These are phyloP conservation scores for Pichia sp. DNA, from an alignment of 1,139 yeast genomes.

Conservation along the genomic window DNA sequence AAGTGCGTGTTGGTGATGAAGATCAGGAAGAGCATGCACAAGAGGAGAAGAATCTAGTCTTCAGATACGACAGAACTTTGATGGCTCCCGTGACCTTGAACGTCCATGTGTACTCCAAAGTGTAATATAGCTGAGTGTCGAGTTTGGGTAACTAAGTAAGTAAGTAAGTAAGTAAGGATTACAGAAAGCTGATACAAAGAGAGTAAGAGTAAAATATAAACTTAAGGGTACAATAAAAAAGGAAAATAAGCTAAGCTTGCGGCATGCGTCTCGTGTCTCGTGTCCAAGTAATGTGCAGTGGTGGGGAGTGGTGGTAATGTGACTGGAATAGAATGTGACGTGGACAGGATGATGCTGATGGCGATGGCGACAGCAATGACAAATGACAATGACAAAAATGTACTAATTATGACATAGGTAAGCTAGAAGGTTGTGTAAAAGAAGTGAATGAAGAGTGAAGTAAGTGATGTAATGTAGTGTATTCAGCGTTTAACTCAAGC, in stretches of 20 bases:
- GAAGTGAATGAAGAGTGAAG: neutral
- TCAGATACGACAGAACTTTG: conserved; percentile 15
- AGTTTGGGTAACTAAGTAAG: too few species aligned
- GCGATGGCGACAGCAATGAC: too few species aligned
- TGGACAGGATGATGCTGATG: too few species aligned
- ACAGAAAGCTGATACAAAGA: neutral
- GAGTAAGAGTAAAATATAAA: neutral
- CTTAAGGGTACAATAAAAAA: neutral
- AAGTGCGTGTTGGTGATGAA: neutral
- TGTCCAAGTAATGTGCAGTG: too few species aligned
- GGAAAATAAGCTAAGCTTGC: too few species aligned
- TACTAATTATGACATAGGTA: too few species aligned
- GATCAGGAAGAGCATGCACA: conserved; percentile 5
- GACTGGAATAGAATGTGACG: too few species aligned
- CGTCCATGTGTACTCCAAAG: conserved; percentile 20
- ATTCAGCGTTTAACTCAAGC: conserved; percentile 21
- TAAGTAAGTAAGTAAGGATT: neutral
- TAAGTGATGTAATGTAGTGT: too few species aligned
- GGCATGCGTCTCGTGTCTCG: too few species aligned
- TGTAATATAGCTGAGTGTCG: neutral
- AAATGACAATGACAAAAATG: too few species aligned
- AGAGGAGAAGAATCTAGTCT: conserved; percentile 9
- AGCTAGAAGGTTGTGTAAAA: neutral
- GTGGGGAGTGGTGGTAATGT: too few species aligned
- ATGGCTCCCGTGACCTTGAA: conserved; percentile 20